phyloP scores from a whole-genome alignment of 2,329 filamentous ascomycete genomes.

The Diaporthe velutina region DNA sequence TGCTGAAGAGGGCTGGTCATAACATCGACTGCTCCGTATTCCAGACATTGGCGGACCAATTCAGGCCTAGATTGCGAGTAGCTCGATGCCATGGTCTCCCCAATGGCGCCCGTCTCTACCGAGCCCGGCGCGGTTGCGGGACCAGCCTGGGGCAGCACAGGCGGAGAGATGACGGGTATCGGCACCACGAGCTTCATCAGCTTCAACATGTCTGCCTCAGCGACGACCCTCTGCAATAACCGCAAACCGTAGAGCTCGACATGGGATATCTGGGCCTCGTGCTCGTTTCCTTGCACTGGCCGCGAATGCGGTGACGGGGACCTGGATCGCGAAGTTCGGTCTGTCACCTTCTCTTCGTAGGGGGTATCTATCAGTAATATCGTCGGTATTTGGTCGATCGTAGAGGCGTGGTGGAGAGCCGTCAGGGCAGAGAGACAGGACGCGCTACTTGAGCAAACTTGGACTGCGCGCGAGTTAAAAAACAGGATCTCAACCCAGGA shows the following conservation, averaged over 20 bases:
- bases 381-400: conserved; percentile 67
- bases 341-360: conserved; percentile 60
- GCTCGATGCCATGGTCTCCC: conserved; percentile 19
- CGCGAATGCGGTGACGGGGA: conserved; percentile 61
- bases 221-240: conserved; percentile 68
- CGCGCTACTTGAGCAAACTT: conserved; percentile 66
- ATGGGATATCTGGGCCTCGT: conserved; percentile 55
- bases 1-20: conserved; percentile 82
- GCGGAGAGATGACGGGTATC: conserved; percentile 61
- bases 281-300: conserved; percentile 49
- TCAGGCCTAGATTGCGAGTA: conserved; percentile 30
- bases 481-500: background rate
- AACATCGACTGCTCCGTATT: conserved; percentile 89
- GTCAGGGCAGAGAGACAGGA: conserved; percentile 67
- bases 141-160: conserved; percentile 25
- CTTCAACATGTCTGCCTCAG: conserved; percentile 68
- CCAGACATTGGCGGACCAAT: conserved; percentile 73
- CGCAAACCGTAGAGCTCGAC: conserved; percentile 68
- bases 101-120: conserved; percentile 19
- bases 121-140: conserved; percentile 6
- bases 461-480: conserved; percentile 54
- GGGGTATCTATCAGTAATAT: conserved; percentile 70
- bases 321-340: conserved; percentile 51
- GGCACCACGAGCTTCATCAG: conserved; percentile 69
- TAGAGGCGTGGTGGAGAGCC: conserved; percentile 64